phyloP scores from a whole-genome alignment of 352 stramenopile species.

The Phytophthora hibernalis region DNA sequence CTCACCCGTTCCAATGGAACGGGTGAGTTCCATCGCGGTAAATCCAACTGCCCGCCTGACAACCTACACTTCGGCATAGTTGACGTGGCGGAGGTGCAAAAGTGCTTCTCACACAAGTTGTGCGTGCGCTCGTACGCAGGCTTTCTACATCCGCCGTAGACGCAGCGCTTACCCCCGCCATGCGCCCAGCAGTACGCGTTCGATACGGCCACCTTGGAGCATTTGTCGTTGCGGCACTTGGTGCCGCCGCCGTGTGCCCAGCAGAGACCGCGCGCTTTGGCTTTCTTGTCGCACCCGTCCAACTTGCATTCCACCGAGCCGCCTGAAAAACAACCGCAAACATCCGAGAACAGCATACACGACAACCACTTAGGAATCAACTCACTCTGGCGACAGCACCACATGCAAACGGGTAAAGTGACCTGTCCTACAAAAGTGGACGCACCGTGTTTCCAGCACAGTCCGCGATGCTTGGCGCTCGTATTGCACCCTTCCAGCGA shows the following conservation, averaged over 20 bases:
- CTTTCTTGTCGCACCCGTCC: slow-evolving; percentile 29
- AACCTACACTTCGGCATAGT: neutral
- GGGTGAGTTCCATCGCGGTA: neutral
- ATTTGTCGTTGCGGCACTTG: slow-evolving; percentile 42
- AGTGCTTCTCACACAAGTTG: slow-evolving; percentile 32
- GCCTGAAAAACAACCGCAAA: neutral
- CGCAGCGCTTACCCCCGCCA: slow-evolving; percentile 47
- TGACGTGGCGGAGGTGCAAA: neutral
- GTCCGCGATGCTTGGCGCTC: slow-evolving; percentile 53
- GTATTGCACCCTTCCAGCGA: slow-evolving; percentile 43
- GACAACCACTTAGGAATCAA: neutral
- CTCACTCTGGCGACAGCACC: neutral
- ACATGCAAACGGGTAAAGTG: neutral
- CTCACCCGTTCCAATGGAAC: neutral
- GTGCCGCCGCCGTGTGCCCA: slow-evolving; percentile 81
- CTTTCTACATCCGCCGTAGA: slow-evolving; percentile 33
- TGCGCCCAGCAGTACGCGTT: slow-evolving; percentile 50
- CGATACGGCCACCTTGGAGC: slow-evolving; percentile 52
- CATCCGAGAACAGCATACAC: neutral
- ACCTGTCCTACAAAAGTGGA: neutral
- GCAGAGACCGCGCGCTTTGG: slow-evolving; percentile 72
- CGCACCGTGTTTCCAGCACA: slow-evolving; percentile 15
- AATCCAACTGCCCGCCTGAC: neutral
- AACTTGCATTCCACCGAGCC: slow-evolving; percentile 44
- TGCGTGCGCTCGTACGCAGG: slow-evolving; percentile 55